phyloP scores from a whole-genome alignment of 495 filamentous ascomycete species.

The Aspergillus diversus region DNA sequence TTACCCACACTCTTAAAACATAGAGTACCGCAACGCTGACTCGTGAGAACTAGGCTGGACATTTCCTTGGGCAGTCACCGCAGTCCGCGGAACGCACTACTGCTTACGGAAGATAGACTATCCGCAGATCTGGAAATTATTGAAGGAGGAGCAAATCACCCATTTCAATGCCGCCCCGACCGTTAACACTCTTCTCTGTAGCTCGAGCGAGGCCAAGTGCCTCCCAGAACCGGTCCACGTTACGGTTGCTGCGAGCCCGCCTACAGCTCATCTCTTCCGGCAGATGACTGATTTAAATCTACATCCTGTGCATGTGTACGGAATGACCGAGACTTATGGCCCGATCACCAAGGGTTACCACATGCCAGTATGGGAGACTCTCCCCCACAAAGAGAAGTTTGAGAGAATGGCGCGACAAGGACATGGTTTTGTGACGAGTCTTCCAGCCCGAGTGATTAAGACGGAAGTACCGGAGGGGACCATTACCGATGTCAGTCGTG shows the following conservation, averaged over 20 bases:
- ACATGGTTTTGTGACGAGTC: slow-evolving; percentile 87
- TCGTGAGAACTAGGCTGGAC: slow-evolving; percentile 60
- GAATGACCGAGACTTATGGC: slow-evolving; percentile 93
- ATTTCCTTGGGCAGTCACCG: slow-evolving; percentile 87
- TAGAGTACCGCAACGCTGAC: not conserved
- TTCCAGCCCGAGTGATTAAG: slow-evolving; percentile 83
- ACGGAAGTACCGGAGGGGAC: slow-evolving; percentile 67
- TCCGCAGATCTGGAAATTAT: slow-evolving; percentile 81
- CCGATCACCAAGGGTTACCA: slow-evolving; percentile 94
- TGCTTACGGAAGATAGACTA: slow-evolving; percentile 96
- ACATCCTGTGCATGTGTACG: slow-evolving; percentile 92
- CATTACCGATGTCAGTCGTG: slow-evolving; percentile 73
- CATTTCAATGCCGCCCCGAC: slow-evolving; percentile 97
- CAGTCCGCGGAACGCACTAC: slow-evolving; percentile 91
- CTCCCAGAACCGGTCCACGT: slow-evolving; percentile 77
- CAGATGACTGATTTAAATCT: slow-evolving; percentile 89
- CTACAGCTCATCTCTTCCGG: slow-evolving; percentile 85
- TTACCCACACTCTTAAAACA: not conserved
- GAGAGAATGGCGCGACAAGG: slow-evolving; percentile 86
- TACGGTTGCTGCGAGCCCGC: slow-evolving; percentile 90
- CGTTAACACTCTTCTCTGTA: slow-evolving; percentile 92
- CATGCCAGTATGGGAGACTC: slow-evolving; percentile 76
- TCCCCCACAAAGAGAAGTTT: slow-evolving; percentile 75
- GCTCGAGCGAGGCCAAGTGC: slow-evolving; percentile 66
- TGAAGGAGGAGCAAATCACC: slow-evolving; percentile 83